These are phyloP conservation scores for Hericium alpestre DNA, from an alignment of 768 basidiomycete genomes.

Conservation along the genomic window DNA sequence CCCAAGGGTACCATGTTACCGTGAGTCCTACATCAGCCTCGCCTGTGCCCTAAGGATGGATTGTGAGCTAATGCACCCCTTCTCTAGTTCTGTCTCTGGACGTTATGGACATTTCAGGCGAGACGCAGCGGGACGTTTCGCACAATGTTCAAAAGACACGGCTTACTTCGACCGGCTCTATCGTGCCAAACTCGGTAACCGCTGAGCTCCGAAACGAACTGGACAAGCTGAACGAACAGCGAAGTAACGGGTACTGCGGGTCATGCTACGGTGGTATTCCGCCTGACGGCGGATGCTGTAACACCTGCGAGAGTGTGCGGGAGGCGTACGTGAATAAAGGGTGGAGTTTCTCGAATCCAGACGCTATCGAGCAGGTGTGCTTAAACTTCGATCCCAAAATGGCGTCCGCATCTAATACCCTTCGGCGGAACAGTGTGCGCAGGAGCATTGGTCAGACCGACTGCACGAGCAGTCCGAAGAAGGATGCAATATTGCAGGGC, in stretches of 20 bases:
- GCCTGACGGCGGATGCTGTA: conserved; percentile 79
- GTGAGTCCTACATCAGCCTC: conserved; percentile 39
- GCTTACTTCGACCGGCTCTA: conserved; percentile 45
- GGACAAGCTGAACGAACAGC: conserved; percentile 61
- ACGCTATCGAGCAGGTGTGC: conserved; percentile 83
- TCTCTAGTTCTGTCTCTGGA: conserved; percentile 82
- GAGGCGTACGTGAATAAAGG: conserved; percentile 83
- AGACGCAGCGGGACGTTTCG: conserved; percentile 81
- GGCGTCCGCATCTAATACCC: neutral
- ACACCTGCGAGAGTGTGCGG: conserved; percentile 91
- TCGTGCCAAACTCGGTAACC: conserved; percentile 44
- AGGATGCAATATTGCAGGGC: conserved; percentile 89
- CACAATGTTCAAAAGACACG: conserved; percentile 85
- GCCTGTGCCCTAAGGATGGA: neutral
- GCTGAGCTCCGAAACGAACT: conserved; percentile 78
- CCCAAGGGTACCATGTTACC: conserved; percentile 93
- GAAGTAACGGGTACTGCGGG: conserved; percentile 70
- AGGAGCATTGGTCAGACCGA: conserved; percentile 93
- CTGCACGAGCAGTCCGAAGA: conserved; percentile 86
- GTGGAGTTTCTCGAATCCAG: conserved; percentile 91
- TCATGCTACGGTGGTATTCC: conserved; percentile 88
- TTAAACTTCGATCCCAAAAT: neutral
- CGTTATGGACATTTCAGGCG: conserved; percentile 97
- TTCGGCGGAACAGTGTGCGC: conserved; percentile 56
- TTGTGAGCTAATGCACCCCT: neutral